These are phyloP conservation scores for Naumovozyma dairenensis DNA, from an alignment of 805 yeast genomes.

Conservation along the genomic window DNA sequence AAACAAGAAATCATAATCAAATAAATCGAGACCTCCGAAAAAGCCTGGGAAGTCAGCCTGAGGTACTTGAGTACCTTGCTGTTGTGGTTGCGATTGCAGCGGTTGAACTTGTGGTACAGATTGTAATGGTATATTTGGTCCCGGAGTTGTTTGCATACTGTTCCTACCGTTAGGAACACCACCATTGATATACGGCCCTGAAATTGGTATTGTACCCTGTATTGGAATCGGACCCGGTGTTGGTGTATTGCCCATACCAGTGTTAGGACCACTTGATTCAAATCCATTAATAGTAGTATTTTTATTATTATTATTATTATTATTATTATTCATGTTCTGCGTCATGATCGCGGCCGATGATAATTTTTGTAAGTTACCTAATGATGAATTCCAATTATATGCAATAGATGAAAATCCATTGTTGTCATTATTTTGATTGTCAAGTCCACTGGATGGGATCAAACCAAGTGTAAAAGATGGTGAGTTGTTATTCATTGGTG, in stretches of 20 bases:
- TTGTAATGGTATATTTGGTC: no score
- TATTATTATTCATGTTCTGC: neutral
- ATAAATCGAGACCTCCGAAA: constrained; percentile 23
- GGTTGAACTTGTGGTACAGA: no score
- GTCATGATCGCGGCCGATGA: neutral
- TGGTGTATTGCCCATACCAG: no score
- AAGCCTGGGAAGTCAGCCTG: constrained; percentile 13
- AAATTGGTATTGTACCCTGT: no score
- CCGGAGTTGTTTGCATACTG: no score
- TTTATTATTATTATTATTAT: neutral
- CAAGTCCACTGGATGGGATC: neutral
- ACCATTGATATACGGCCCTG: neutral
- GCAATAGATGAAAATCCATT: neutral
- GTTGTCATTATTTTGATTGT: neutral
- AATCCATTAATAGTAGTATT: neutral
- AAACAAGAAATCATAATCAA: constrained; percentile 24
- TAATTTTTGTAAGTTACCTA: neutral
- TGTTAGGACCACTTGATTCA: no score
- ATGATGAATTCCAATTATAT: neutral
- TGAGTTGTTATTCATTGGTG: no score
- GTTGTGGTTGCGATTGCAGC: no score
- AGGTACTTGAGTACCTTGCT: neutral
- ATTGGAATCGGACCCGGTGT: no score
- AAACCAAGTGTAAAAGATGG: neutral
- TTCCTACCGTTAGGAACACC: no score